Base-by-base conservation (phyloP, 495 filamentous ascomycete genomes). In the Neurospora intermedia region DNA sequence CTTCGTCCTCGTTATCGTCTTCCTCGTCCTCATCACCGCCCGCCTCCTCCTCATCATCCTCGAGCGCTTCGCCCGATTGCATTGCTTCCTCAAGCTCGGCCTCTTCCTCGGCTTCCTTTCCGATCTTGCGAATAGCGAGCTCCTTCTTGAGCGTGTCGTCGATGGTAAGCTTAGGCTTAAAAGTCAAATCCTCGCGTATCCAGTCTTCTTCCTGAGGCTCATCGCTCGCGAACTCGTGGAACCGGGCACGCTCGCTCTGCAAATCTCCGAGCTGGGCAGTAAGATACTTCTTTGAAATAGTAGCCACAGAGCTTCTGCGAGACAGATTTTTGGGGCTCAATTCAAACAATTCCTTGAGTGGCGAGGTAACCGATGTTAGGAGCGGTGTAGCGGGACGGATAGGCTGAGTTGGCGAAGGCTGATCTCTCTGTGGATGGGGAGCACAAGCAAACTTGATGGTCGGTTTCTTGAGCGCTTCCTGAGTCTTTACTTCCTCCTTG, bases 201-300 rank as follows among this genome's bases (percentile, higher is more conserved):
- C 94, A 97, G 77, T 96, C 94, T 73, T 96, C 94, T 75, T 94
- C 91, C 75, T 91, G 88, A 40, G 90, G 88, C 72, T 91, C 85
- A 42, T 91, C 92, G 78, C 91, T 94, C 13, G 93, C 94, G 81
- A 98, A 98, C 77, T 97, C 96, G 79, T 98, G 93, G 80, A 98
- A 98, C 23, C 92, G 89, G 75, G 90, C 72, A 85, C 89, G 82
- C 89, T 93, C 69, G 86, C 90, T 78, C 81, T 89, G 85, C 42
- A 93, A 84, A 73, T 92, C 85, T 41, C 78, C 81, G 35, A 84
- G 78, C 70, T 85, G 80, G n/a, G 83, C 85, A 10, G 81, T 81
- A 35, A 88, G 79, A 78, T 84, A 88, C 71, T 84, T 81, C 70
- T 79, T 81, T 16, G 79, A 76, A 9, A 82, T 76, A 20, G 75